Evolutionary conservation across 2,329 filamentous ascomycete genomes (phyloP).

Genomic region (Aspergillus sp.): DNA sequence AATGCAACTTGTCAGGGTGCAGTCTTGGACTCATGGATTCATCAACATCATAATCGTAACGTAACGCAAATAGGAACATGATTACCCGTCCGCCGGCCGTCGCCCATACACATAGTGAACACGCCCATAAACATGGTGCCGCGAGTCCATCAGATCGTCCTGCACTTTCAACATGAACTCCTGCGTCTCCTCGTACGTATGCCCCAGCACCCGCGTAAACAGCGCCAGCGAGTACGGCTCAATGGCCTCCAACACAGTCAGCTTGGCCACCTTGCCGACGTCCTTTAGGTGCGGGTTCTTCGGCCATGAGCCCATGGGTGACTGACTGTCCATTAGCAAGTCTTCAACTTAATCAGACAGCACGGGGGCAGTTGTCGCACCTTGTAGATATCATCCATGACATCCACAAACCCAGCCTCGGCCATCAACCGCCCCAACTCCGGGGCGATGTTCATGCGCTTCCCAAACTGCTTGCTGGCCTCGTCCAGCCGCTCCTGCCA

Average conservation of each 20-base stretch:
- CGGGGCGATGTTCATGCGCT: conserved; percentile 26
- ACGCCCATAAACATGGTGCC: conserved; percentile 19
- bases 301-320: conserved; percentile 26
- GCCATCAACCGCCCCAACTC: conserved; percentile 18
- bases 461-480: conserved; percentile 25
- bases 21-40: no score
- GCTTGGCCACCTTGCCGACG: conserved; percentile 24
- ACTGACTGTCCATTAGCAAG: conserved; percentile 13
- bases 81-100: conserved; percentile 14
- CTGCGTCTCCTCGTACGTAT: conserved; percentile 21
- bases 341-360: no score
- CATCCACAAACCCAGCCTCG: conserved; percentile 23
- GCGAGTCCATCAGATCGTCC: conserved; percentile 14
- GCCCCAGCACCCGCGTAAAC: conserved; percentile 29
- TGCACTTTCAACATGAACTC: conserved; percentile 21
- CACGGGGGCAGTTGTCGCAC: no score
- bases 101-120: conserved; percentile 27
- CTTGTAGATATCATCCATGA: conserved; percentile 27
- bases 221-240: conserved; percentile 32
- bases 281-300: conserved; percentile 25
- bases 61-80: conserved; percentile 4
- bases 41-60: conserved; percentile 8
- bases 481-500: conserved; percentile 22
- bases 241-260: conserved; percentile 21
- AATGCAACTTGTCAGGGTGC: no score